Evolutionary conservation across 345 rosid species (phyloP).

Genomic region (Syzygium aromaticum): DNA sequence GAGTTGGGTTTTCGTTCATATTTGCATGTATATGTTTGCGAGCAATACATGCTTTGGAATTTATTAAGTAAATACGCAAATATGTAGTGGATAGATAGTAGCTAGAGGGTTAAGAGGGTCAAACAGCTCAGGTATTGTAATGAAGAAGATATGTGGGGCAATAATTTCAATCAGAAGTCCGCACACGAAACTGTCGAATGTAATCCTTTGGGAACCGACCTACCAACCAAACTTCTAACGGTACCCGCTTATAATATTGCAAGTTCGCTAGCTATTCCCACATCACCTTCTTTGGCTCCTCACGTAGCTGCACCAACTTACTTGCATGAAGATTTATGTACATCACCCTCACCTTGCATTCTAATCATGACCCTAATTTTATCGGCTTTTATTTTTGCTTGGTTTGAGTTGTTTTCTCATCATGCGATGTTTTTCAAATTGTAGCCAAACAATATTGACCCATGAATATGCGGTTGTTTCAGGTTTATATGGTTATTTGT

Average conservation of each 20-base stretch:
- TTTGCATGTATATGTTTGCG: background rate
- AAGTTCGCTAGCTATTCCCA: background rate
- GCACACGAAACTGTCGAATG: background rate
- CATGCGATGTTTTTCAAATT: background rate
- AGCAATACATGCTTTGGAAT: background rate
- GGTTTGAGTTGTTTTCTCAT: background rate
- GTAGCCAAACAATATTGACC: background rate
- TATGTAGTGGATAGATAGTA: background rate
- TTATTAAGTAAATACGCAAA: background rate
- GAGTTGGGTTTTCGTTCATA: background rate
- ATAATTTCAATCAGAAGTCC: background rate
- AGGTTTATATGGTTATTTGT: background rate
- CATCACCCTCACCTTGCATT: background rate
- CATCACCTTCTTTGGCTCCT: background rate
- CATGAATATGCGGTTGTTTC: background rate
- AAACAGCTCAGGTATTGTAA: background rate
- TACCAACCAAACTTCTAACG: background rate
- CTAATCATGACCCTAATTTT: background rate
- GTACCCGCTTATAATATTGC: background rate
- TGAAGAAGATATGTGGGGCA: background rate
- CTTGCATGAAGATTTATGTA: background rate
- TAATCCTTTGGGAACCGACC: background rate
- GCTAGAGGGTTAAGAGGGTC: background rate
- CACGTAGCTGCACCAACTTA: background rate
- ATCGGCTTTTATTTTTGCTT: background rate